A percentile compares a stretch with the other conserved stretches of the same genome.
Evolutionary conservation across 768 basidiomycete genomes (phyloP).

Genomic region (Suillus luteus): DNA sequence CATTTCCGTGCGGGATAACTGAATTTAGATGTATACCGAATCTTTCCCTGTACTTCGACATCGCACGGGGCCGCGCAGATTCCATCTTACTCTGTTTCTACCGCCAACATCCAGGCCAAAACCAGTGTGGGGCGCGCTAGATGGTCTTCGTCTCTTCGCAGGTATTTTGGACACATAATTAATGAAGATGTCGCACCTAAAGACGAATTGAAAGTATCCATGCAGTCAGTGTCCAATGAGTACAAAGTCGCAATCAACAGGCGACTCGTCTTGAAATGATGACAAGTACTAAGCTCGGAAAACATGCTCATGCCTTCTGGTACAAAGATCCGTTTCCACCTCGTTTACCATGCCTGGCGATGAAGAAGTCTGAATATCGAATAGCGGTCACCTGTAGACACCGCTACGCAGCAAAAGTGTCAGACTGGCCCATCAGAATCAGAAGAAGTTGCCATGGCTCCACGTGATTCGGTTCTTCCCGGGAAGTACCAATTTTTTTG

Average conservation of each 20-base stretch:
- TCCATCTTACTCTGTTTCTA: conserved; percentile 45
- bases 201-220: conserved; percentile 7
- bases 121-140: conserved; percentile 60
- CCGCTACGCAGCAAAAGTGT: background rate
- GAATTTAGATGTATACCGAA: conserved; percentile 62
- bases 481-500: background rate
- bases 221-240: conserved; percentile 5
- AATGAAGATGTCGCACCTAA: conserved; percentile 75
- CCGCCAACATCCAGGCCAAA: conserved; percentile 57
- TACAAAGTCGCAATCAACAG: conserved; percentile 6
- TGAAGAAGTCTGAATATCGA: conserved; percentile 12
- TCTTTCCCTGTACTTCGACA: conserved; percentile 53
- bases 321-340: conserved; percentile 5
- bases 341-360: conserved; percentile 14
- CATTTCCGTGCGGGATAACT: conserved; percentile 29
- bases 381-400: conserved; percentile 22
- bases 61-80: conserved; percentile 35
- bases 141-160: conserved; percentile 64
- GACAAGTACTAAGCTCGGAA: conserved; percentile 73
- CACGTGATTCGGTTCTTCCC: background rate
- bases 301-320: conserved; percentile 89
- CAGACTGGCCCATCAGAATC: background rate
- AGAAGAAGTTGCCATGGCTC: background rate
- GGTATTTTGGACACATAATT: conserved; percentile 75
- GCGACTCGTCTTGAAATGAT: conserved; percentile 35